Conservation (phyloP, 2,329 filamentous ascomycete genomes). For the Pseudogymnoascus sp. region DNA sequence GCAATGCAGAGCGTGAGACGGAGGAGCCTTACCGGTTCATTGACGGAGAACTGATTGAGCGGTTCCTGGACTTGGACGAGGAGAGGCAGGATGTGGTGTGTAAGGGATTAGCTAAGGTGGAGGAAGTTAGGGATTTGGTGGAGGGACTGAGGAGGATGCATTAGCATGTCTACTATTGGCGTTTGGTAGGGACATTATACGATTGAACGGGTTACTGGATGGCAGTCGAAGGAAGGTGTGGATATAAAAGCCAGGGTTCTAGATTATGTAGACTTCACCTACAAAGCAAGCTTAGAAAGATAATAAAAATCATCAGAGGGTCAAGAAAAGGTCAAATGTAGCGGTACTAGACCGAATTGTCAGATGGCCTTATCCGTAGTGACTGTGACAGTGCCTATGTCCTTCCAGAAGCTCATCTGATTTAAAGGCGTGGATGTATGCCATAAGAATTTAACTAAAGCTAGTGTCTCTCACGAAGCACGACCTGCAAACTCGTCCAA, state of each 20-base stretch:
- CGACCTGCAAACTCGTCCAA: neutral
- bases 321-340: neutral
- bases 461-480: neutral
- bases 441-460: neutral
- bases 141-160: slow-evolving; percentile 58
- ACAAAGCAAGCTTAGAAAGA: neutral
- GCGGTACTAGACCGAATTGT: too few species aligned
- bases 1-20: slow-evolving; percentile 60
- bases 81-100: slow-evolving; percentile 47
- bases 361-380: too few species aligned
- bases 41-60: slow-evolving; percentile 84
- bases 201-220: neutral
- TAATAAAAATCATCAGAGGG: neutral
- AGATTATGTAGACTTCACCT: neutral
- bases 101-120: slow-evolving; percentile 50
- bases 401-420: too few species aligned
- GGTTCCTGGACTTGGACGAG: slow-evolving; percentile 67
- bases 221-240: neutral
- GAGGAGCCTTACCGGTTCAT: slow-evolving; percentile 80
- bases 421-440: too few species aligned
- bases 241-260: neutral
- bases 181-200: neutral
- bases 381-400: too few species aligned
- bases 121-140: slow-evolving; percentile 54
- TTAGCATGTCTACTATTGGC: slow-evolving; percentile 26